Percentiles rank a stretch among this genome's conserved stretches.
Evolutionary conservation across 305 asterid species (phyloP).

Genomic region (Euphrasia arctica): DNA sequence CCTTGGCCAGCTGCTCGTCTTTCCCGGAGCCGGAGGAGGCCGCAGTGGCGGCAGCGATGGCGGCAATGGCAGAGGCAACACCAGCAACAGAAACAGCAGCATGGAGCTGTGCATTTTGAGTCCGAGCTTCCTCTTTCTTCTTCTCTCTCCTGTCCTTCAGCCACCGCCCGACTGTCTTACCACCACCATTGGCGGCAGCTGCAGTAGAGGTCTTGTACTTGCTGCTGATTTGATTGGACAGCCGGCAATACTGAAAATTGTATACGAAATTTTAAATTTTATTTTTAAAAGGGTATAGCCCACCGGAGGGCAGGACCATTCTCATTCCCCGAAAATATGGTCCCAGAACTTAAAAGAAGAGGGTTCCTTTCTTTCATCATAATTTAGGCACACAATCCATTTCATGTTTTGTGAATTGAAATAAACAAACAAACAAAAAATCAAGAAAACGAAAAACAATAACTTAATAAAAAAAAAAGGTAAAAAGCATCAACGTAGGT

Average conservation of each 20-base stretch:
- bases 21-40: slow-evolving; percentile 66
- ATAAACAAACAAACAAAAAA: too few relatives aligned
- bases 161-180: slow-evolving; percentile 96
- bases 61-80: slow-evolving; percentile 91
- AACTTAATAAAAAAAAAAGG: slow-evolving; percentile 7
- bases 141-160: slow-evolving; percentile 90
- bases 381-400: too few relatives aligned
- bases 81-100: slow-evolving; percentile 96
- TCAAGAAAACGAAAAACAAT: background rate
- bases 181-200: slow-evolving; percentile 49
- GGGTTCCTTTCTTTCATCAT: too few relatives aligned
- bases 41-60: slow-evolving; percentile 96
- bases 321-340: too few relatives aligned
- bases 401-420: too few relatives aligned
- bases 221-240: slow-evolving; percentile 38
- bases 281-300: too few relatives aligned
- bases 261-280: too few relatives aligned
- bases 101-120: slow-evolving; percentile 93
- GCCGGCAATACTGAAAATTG: slow-evolving; percentile 42
- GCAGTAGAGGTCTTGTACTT: slow-evolving; percentile 49
- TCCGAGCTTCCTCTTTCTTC: slow-evolving; percentile 89
- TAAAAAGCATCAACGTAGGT: slow-evolving; percentile 31
- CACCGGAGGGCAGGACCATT: too few relatives aligned
- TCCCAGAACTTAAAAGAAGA: too few relatives aligned
- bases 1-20: slow-evolving; percentile 78